A percentile compares a stretch with the other conserved stretches of the same genome.
Conservation (phyloP, 2,329 filamentous ascomycete species). For the Pestalotiopsis sp. region DNA sequence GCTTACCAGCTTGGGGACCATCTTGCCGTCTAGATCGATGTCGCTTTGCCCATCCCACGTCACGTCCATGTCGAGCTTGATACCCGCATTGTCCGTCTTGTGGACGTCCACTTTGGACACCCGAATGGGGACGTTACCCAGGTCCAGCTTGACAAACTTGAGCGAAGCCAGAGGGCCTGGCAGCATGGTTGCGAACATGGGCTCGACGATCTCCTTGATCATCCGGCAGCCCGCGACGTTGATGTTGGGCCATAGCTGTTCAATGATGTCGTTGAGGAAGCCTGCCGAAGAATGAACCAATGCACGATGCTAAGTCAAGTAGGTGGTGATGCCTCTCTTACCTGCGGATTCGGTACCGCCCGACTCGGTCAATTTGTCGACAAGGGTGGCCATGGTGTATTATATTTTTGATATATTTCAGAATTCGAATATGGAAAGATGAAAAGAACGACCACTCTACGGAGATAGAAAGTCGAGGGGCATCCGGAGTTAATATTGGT, state of each 20-base stretch:
- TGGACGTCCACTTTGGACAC: slow-evolving; percentile 45
- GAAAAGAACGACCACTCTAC: background rate
- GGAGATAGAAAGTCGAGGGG: background rate
- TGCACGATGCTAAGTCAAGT: background rate
- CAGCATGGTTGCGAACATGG: slow-evolving; percentile 47
- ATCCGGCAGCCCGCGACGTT: slow-evolving; percentile 43
- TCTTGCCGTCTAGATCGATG: slow-evolving; percentile 46
- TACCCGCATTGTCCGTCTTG: slow-evolving; percentile 43
- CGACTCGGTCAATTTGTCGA: slow-evolving; percentile 39
- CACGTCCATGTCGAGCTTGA: slow-evolving; percentile 50
- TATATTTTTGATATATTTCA: background rate
- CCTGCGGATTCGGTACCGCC: slow-evolving; percentile 39
- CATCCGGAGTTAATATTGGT: background rate
- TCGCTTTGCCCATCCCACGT: slow-evolving; percentile 47
- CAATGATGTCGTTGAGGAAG: slow-evolving; percentile 50
- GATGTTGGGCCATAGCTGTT: slow-evolving; percentile 51
- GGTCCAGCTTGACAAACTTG: slow-evolving; percentile 46
- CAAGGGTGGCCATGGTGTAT: slow-evolving; percentile 30
- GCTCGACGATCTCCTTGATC: slow-evolving; percentile 48
- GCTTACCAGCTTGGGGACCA: slow-evolving; percentile 44
- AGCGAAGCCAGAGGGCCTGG: slow-evolving; percentile 44
- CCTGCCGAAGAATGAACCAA: slow-evolving; percentile 21
- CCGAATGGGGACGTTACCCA: slow-evolving; percentile 41
- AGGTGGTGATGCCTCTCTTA: background rate
- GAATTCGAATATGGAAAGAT: background rate